Base-by-base conservation (phyloP, 75 land plant genomes). In the Sequoiadendron giganteum region DNA sequence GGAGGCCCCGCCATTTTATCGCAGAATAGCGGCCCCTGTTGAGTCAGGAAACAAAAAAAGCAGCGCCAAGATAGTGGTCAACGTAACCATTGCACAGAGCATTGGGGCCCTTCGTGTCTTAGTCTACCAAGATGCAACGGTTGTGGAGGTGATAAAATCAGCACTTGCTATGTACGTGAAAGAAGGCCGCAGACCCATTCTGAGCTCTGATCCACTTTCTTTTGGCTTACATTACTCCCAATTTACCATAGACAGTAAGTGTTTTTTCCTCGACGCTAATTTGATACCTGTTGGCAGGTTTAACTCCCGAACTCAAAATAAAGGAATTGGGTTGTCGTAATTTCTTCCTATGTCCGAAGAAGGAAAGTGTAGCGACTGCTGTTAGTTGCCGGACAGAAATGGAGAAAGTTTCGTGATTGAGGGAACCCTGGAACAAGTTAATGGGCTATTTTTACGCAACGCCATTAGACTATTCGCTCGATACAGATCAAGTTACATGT, bases 151-250 rank as follows among this genome's bases (percentile, higher is more conserved):
- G 25, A 85, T 85, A 1, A 85, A 32, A 36, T 68, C 86, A 7
- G n/a, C 86, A 2, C 11, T 54, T 1, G 70, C 21, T 16, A 3
- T 32, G 1, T 85, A 85, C 19, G 65, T 38, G 7, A 85, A 55
- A 13, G 86, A 85, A 55, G 86, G 86, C 34, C 55, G 86, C 3
- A 49, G 16, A 34, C 86, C 40, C 1, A 19, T 85, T 30, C 86
- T 85, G 18, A 54, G 70, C 68, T 52, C 14, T 16, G 86, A 54
- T 21, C 86, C 68, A 1, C 3, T 19, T 85, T 16, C 70, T 5
- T 85, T 49, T 5, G 39, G 40, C 10, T 43, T 85, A 3, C 86
- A 85, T 55, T 85, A 49, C 28, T 85, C 86, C 16, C 86, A 85
- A 34, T 85, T 85, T 16, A 52, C 19, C 86, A 49, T 85, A 2